These are phyloP conservation scores for Candolleomyces efflorescens DNA, from an alignment of 768 basidiomycete species.

Conservation along the genomic window DNA sequence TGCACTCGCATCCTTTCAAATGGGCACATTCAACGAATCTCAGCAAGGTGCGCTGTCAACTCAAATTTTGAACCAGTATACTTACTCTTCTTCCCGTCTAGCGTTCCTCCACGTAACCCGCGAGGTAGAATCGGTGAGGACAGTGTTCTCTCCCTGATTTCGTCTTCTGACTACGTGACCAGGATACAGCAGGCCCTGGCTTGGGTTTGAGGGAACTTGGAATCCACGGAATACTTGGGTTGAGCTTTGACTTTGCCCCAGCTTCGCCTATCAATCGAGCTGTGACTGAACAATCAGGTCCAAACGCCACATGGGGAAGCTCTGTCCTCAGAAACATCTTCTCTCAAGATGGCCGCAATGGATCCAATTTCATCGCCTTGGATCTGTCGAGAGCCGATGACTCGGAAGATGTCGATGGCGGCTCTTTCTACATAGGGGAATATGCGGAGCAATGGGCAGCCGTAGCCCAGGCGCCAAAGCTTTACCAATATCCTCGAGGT, in stretches of 20 bases:
- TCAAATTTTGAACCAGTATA: not conserved
- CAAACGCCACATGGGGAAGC: constrained; percentile 24
- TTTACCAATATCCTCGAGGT: constrained; percentile 29
- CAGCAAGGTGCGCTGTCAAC: constrained; percentile 17
- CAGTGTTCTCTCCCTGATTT: not conserved
- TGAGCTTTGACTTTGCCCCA: constrained; percentile 25
- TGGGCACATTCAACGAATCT: constrained; percentile 24
- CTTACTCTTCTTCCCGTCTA: constrained; percentile 3
- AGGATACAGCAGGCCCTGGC: not conserved
- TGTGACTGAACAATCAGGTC: constrained; percentile 19
- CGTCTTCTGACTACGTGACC: no score
- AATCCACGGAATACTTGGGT: constrained; percentile 30
- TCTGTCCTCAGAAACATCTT: constrained; percentile 40
- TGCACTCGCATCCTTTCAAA: constrained; percentile 24
- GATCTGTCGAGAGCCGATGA: constrained; percentile 36
- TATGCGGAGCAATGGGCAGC: constrained; percentile 31
- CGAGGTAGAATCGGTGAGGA: not conserved
- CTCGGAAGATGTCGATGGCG: constrained; percentile 33
- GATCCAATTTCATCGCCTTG: constrained; percentile 36
- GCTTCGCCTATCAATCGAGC: constrained; percentile 26
- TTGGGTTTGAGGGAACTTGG: constrained; percentile 14
- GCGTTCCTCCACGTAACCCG: constrained; percentile 7
- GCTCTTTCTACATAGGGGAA: constrained; percentile 38
- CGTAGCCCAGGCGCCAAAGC: constrained; percentile 24
- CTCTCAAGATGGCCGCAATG: constrained; percentile 21